Percentiles rank a stretch among this genome's conserved stretches.
phyloP scores from a whole-genome alignment of 306 rosid genomes.

The Casuarina glauca region DNA sequence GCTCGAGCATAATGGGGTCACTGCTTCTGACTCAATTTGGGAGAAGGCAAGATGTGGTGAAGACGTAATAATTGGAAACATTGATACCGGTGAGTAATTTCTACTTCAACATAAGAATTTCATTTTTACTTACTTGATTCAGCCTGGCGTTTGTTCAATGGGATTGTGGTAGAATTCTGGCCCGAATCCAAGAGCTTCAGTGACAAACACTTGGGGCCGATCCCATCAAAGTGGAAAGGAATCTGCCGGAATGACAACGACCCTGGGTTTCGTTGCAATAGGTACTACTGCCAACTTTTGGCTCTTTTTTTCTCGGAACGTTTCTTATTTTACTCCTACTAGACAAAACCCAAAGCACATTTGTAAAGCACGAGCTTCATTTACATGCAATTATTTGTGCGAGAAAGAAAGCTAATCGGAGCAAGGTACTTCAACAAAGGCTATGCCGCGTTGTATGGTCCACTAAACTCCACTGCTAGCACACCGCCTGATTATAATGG shows the following conservation, averaged over 20 bases:
- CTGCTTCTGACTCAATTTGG: conserved; percentile 36
- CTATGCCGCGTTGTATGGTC: conserved; percentile 9
- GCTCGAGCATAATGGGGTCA: conserved; percentile 37
- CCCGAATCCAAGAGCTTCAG: conserved; percentile 60
- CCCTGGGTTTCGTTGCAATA: conserved; percentile 53
- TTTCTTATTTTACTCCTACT: too few relatives aligned
- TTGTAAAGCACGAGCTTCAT: too few relatives aligned
- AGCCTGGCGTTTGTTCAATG: background rate
- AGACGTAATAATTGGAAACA: conserved; percentile 55
- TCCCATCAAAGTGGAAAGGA: conserved; percentile 81
- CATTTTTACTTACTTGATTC: background rate
- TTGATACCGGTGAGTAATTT: conserved; percentile 57
- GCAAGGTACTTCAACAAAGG: conserved; percentile 80
- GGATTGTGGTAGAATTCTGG: conserved; percentile 58
- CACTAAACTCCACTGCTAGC: conserved; percentile 2
- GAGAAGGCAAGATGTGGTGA: conserved; percentile 60
- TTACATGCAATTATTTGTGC: background rate
- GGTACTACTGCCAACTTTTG: conserved; percentile 23
- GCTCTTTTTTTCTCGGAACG: too few relatives aligned
- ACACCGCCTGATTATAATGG: conserved; percentile 52
- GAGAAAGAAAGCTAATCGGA: conserved; percentile 69
- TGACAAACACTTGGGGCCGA: conserved; percentile 57
- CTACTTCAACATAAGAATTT: too few relatives aligned
- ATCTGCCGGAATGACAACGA: conserved; percentile 33
- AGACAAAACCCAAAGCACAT: too few relatives aligned